Conservation (phyloP, 345 rosid genomes). For the Populus davidiana region DNA sequence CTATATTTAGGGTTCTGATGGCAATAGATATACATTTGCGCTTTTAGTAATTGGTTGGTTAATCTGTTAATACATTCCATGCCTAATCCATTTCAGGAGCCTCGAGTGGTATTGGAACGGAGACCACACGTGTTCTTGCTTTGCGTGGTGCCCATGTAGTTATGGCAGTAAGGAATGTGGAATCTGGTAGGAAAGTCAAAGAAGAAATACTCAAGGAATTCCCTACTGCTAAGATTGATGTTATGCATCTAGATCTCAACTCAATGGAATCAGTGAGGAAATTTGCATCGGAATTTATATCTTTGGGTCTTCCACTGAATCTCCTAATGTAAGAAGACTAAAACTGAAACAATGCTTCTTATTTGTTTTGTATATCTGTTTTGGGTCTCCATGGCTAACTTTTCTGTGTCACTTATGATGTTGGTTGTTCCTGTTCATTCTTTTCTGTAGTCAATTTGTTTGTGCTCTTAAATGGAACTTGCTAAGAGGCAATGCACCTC, state of each 20-base stretch:
- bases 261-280: slow-evolving; percentile 40
- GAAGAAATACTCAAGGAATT: slow-evolving; percentile 31
- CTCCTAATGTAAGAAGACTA: slow-evolving; percentile 37
- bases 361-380: not conserved
- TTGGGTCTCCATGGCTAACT: not conserved
- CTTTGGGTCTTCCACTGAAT: slow-evolving; percentile 36
- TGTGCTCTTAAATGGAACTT: not conserved
- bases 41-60: not conserved
- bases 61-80: not conserved
- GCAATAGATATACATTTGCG: not conserved
- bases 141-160: slow-evolving; percentile 26
- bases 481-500: not conserved
- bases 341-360: not conserved
- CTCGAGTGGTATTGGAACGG: slow-evolving; percentile 40
- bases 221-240: slow-evolving; percentile 27
- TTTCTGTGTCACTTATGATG: not conserved
- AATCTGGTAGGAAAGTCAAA: slow-evolving; percentile 31
- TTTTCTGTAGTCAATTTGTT: not conserved
- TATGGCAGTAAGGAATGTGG: slow-evolving; percentile 34
- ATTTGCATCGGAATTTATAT: slow-evolving; percentile 29
- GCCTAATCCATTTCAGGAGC: slow-evolving; percentile 28
- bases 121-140: slow-evolving; percentile 40
- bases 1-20: not conserved
- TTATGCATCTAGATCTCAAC: slow-evolving; percentile 41
- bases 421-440: not conserved